Percentiles rank a stretch among this genome's conserved stretches.
Evolutionary conservation across 2,329 filamentous ascomycete species (phyloP).

Genomic region (Sporothrix variecibatus): DNA sequence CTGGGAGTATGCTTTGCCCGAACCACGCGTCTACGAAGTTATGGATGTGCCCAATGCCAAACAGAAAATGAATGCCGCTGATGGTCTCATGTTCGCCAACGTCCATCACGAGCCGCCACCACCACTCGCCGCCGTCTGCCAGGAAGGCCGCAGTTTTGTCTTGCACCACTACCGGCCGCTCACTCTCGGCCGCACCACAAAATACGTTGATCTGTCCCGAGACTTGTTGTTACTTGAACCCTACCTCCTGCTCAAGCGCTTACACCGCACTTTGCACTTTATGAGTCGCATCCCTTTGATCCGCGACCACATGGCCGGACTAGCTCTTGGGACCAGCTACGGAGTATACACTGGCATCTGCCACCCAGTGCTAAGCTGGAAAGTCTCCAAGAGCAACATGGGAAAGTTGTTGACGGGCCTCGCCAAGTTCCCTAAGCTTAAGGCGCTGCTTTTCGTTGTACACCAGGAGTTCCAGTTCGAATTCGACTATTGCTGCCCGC

Average conservation of each 20-base stretch:
- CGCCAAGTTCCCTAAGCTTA: conserved; percentile 44
- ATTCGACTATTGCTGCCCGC: conserved; percentile 39
- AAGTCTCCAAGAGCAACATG: conserved; percentile 48
- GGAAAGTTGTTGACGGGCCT: conserved; percentile 45
- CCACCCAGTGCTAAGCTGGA: conserved; percentile 50
- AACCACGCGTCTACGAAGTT: conserved; percentile 49
- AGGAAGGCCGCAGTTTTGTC: conserved; percentile 47
- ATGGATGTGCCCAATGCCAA: conserved; percentile 48
- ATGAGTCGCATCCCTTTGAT: conserved; percentile 50
- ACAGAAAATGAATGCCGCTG: conserved; percentile 43
- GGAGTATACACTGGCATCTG: conserved; percentile 48
- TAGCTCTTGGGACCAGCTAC: conserved; percentile 51
- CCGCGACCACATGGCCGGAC: conserved; percentile 43
- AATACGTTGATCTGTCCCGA: conserved; percentile 48
- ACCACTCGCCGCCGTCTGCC: conserved; percentile 46
- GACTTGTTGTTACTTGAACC: conserved; percentile 52
- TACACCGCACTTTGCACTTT: conserved; percentile 49
- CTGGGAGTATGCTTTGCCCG: conserved; percentile 49
- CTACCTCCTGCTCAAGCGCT: conserved; percentile 50
- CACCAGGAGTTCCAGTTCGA: conserved; percentile 53
- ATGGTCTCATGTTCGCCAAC: conserved; percentile 51
- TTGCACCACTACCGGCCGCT: conserved; percentile 48
- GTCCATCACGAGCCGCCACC: conserved; percentile 49
- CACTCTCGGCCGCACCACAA: conserved; percentile 48
- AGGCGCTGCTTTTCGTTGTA: conserved; percentile 48